Evolutionary conservation across 345 rosid species (phyloP), one percentile per base, ranked within the genome.

Genomic region (Eucalyptus victrix): DNA sequence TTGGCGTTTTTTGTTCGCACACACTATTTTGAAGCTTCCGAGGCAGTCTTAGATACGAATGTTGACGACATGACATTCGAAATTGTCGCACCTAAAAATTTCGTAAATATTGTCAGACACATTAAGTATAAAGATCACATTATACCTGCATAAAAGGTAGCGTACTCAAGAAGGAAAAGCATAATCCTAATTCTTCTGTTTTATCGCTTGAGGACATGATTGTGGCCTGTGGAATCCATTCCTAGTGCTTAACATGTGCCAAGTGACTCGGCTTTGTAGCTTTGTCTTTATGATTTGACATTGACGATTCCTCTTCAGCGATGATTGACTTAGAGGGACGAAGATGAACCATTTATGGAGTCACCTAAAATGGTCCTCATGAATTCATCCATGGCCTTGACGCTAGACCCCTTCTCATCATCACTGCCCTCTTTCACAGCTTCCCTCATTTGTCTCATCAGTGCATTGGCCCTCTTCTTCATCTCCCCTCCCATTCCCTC

Each of bases 401-500:
- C 10, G 34, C 34, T 60, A 6, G 18, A n/a, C 9, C 34, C 37
- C 76, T 65, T 65, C 37, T n/a, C 37, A 30, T 15, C 34, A 15
- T 65, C 76, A 65, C 76, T 32, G 18, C 37, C 37, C 9, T n/a
- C 76, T 65, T 17, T 65, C 21, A 65, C 21, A 0, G 40, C 76
- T 65, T 65, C 40, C 76, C 37, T 65, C 76, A 45, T 83, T 16
- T 44, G 86, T 1, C 28, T 4, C 86, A 14, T 49, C 86, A 83
- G 8, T 16, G 8, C 51, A 6, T 44, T 83, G 49, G 86, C 86
- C 19, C 86, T 37, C 51, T 42, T 91, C 92, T 88, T 93, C 94
- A 95, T 91, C 44, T 92, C 91, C n/a, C 67, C 53, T 9, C 95
- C 94, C 88, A 91, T 91, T 32, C 92, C 93, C 28, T 80, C 83